These are phyloP conservation scores for Aspergillus floridensis DNA, from an alignment of 2,329 filamentous ascomycete genomes.

Conservation along the genomic window DNA sequence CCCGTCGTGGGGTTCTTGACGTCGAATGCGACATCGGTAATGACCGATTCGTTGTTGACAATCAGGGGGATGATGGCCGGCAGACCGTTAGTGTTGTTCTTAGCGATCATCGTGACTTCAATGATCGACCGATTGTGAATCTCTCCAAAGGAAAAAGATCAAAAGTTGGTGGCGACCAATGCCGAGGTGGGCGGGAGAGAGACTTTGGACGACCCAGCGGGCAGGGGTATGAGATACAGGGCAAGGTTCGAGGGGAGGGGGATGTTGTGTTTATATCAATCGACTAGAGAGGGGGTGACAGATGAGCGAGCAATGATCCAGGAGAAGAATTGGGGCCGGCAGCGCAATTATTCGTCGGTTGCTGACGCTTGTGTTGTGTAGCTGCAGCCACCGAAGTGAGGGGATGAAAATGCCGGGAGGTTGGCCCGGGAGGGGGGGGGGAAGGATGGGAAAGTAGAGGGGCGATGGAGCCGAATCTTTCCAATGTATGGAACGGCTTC, in stretches of 20 bases:
- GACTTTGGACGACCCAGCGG: neutral
- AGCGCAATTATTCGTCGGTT: slow-evolving; percentile 5
- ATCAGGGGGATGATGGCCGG: slow-evolving; percentile 38
- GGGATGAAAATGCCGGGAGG: slow-evolving; percentile 10
- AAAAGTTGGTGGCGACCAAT: neutral
- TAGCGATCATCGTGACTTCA: slow-evolving; percentile 11
- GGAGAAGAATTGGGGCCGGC: neutral
- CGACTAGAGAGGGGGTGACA: neutral
- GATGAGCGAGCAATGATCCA: slow-evolving; percentile 2
- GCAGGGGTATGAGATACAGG: neutral
- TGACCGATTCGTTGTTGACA: slow-evolving; percentile 44
- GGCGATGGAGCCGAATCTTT: slow-evolving; percentile 12
- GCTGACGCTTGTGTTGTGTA: slow-evolving; percentile 2
- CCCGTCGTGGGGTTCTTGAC: slow-evolving; percentile 57
- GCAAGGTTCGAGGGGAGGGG: neutral
- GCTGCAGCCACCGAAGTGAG: slow-evolving; percentile 14
- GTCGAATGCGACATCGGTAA: slow-evolving; percentile 41
- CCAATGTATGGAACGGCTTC: slow-evolving; percentile 1
- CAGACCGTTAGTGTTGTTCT: slow-evolving; percentile 10
- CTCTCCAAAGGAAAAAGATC: neutral
- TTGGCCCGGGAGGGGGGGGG: slow-evolving; percentile 8
- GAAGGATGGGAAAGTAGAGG: neutral
- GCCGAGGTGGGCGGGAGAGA: neutral
- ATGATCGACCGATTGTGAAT: neutral
- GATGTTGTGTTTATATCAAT: neutral